These are phyloP conservation scores for Neurospora tetrasperma DNA, from an alignment of 495 filamentous ascomycete species.

Conservation along the genomic window DNA sequence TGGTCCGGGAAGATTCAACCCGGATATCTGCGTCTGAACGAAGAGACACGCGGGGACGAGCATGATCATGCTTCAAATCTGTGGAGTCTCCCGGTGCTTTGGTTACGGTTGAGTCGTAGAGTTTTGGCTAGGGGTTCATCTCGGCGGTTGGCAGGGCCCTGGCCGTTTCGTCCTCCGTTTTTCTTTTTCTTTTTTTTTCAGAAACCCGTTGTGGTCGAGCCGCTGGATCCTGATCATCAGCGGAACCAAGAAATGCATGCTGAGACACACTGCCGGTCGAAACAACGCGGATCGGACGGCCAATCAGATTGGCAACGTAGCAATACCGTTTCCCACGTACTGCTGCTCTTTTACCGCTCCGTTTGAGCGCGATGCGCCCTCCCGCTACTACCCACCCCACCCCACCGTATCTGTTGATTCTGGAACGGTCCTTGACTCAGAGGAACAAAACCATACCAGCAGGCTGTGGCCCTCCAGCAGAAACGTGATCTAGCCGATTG, in stretches of 20 bases:
- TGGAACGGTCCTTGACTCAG: neutral
- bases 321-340: neutral
- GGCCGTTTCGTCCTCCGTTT: neutral
- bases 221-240: neutral
- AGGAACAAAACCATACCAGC: neutral
- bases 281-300: neutral
- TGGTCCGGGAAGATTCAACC: conserved; percentile 2
- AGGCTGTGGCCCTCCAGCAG: neutral
- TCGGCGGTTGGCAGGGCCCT: neutral
- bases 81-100: conserved; percentile 8
- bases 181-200: neutral
- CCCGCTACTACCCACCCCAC: neutral
- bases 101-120: conserved; percentile 16
- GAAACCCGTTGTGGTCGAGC: neutral
- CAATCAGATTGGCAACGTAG: neutral
- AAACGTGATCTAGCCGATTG: neutral
- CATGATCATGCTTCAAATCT: conserved; percentile 16
- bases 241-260: neutral
- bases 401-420: neutral
- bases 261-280: neutral
- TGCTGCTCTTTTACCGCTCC: neutral
- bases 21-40: conserved; percentile 20
- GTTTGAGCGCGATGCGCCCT: conserved; percentile 3
- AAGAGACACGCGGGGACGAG: conserved; percentile 14
- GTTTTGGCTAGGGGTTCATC: neutral